Base-by-base conservation (phyloP, 805 yeast species). In the Priceomyces haplophilus region DNA sequence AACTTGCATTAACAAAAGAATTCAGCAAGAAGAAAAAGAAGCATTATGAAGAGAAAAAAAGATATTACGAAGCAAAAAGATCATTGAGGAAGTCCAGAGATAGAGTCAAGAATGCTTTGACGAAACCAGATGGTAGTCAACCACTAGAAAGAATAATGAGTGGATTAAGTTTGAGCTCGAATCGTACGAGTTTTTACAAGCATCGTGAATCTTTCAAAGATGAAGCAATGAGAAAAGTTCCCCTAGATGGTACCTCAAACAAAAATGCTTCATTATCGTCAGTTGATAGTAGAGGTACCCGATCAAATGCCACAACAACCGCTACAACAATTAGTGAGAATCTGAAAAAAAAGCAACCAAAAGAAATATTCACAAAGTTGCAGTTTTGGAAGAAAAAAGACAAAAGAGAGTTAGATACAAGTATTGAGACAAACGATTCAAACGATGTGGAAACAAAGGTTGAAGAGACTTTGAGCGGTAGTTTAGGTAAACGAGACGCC, bases 1-100 rank as follows among this genome's bases (percentile, higher is more conserved):
- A 82, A 36, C 65, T 88, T 15, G 61, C 81, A 13, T 61, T 83
- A 21, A 88, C 85, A 17, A 65, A 67, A 37, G 82, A 78, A 49
- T 65, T 61, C 38, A 45, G 54, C 10, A 60, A 60, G 38, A 69
- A 69, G 52, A 65, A 61, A 45, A 49, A 50, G 39, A 58, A 56
- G 24, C 61, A 66, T 36, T 47, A 59, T 38, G 53, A 52, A 15
- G 64, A 61, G 32, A 59, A 62, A 38, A 68, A 56, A 38, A 60
- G 58, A 51, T 63, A 64, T 44, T 53, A 54, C 39, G 62, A 61
- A 40, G 70, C 68, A 8, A 63, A 52, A 58, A 50, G 52, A 33
- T 59, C 69, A 18, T 45, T 66, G 10, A 52, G 50, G 15, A 56
- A 51, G 38, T 65, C 72, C 2, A 54, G 61, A 20, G 57, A 60